Evolutionary conservation across 2,329 filamentous ascomycete genomes (phyloP).

Genomic region (Calonectria pauciramosa): DNA sequence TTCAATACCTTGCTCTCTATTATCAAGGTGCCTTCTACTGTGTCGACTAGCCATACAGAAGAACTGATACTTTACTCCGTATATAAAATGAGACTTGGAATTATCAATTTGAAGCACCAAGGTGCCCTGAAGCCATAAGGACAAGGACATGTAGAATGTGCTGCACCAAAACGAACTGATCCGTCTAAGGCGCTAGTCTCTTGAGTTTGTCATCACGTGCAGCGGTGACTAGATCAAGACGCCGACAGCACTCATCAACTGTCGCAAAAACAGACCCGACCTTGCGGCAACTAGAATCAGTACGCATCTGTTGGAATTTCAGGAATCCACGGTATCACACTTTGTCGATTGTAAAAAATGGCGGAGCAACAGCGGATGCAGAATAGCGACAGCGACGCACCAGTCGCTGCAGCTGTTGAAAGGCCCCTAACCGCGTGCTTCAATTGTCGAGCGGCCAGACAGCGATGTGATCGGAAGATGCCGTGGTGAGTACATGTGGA

Average conservation of each 20-base stretch:
- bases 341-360: background rate
- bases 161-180: background rate
- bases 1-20: no score
- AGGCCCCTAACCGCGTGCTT: background rate
- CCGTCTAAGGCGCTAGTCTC: background rate
- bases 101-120: no score
- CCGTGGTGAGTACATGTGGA: background rate
- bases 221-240: background rate
- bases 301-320: background rate
- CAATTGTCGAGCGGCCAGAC: background rate
- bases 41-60: no score
- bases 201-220: background rate
- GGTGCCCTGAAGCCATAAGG: no score
- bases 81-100: no score
- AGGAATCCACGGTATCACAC: background rate
- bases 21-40: no score
- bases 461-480: background rate
- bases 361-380: background rate
- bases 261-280: background rate
- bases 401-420: background rate
- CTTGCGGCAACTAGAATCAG: background rate
- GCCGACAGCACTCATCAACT: background rate
- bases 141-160: no score
- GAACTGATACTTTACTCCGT: no score
- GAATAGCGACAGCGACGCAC: background rate